Conservation (phyloP, 768 basidiomycete species). For the Lactifluus volemus region DNA sequence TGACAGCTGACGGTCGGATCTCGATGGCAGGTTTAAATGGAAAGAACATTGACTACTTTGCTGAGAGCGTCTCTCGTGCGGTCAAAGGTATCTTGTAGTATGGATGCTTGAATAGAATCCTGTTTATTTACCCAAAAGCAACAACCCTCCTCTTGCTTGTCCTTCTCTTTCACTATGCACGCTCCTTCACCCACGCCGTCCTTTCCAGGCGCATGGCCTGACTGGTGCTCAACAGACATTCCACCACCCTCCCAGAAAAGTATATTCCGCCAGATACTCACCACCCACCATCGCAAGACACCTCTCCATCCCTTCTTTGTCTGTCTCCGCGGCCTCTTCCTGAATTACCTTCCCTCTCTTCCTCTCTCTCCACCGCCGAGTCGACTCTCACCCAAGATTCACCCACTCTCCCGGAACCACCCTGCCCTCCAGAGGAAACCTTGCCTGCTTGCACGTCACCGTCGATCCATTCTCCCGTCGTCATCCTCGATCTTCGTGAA, state of each 20-base stretch:
- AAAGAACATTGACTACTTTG: slow-evolving; percentile 83
- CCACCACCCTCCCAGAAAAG: slow-evolving; percentile 9
- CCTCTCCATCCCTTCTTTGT: slow-evolving; percentile 8
- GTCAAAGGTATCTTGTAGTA: slow-evolving; percentile 66
- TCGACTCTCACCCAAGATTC: slow-evolving; percentile 1
- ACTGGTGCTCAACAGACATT: slow-evolving; percentile 14
- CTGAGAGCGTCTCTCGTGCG: slow-evolving; percentile 74
- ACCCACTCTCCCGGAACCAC: background rate
- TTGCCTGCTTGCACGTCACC: background rate
- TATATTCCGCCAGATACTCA: background rate
- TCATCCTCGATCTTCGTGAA: slow-evolving; percentile 13
- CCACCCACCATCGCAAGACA: background rate
- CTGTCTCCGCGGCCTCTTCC: slow-evolving; percentile 16
- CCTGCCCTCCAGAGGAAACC: background rate
- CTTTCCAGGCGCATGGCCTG: slow-evolving; percentile 42
- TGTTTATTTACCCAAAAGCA: background rate
- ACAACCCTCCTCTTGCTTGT: background rate
- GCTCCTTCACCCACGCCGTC: slow-evolving; percentile 27
- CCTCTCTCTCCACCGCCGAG: slow-evolving; percentile 13
- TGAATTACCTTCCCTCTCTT: slow-evolving; percentile 18
- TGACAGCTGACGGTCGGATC: slow-evolving; percentile 90
- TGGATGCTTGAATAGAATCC: slow-evolving; percentile 1
- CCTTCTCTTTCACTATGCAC: slow-evolving; percentile 17
- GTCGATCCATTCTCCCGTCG: background rate
- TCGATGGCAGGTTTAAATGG: slow-evolving; percentile 89